These are phyloP conservation scores for Prunus padus DNA, from an alignment of 306 rosid genomes.

Conservation along the genomic window DNA sequence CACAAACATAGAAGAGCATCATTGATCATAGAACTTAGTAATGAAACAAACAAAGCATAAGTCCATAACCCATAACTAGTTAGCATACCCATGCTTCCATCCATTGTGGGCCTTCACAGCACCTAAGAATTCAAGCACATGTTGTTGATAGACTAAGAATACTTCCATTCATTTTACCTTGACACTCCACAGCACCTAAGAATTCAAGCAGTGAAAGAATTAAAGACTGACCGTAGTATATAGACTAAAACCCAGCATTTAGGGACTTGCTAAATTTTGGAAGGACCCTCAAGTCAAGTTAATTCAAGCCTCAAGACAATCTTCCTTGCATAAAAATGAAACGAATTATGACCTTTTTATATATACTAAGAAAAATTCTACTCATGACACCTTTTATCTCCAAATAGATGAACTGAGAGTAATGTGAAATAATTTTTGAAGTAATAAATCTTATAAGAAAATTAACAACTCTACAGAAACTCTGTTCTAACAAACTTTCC, in stretches of 20 bases:
- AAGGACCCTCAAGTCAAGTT: constrained; percentile 3
- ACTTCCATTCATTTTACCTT: background rate
- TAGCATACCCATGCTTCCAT: constrained; percentile 99
- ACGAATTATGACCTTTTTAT: background rate
- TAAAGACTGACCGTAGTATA: background rate
- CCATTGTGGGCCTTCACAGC: constrained; percentile 99
- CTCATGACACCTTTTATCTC: constrained; percentile 1
- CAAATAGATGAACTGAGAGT: background rate
- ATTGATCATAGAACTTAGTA: background rate
- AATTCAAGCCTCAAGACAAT: background rate
- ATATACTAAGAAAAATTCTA: background rate
- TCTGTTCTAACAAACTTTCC: constrained; percentile 28
- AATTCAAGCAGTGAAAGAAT: constrained; percentile 1
- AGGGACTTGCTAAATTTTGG: background rate
- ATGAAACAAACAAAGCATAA: constrained; percentile 9
- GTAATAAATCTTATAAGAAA: background rate
- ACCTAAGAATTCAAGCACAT: no score
- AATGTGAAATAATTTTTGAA: background rate
- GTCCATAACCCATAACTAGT: constrained; percentile 17
- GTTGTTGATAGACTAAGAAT: no score
- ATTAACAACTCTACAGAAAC: constrained; percentile 23
- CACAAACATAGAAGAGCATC: background rate
- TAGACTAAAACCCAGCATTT: background rate
- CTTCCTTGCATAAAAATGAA: background rate
- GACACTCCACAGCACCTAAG: background rate